Evolutionary conservation across 306 rosid species (phyloP).

Genomic region (Sphenostylis stenocarpa): DNA sequence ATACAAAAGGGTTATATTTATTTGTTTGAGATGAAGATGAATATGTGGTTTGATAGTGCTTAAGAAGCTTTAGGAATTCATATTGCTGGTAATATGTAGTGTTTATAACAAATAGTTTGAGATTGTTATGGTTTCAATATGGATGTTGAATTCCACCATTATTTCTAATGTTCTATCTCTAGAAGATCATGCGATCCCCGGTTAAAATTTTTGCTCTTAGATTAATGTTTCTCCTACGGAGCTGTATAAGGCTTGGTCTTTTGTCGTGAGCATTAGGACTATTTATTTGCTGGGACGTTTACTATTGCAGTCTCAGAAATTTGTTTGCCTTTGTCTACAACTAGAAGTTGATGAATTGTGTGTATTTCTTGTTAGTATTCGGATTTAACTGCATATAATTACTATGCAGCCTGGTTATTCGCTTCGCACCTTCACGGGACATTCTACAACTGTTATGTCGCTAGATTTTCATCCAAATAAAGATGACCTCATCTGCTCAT

Average conservation of each 20-base stretch:
- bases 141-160: constrained; percentile 11
- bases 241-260: not conserved
- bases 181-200: constrained; percentile 8
- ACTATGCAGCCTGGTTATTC: constrained; percentile 82
- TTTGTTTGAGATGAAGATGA: not conserved
- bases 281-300: not conserved
- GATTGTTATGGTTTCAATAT: constrained; percentile 4
- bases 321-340: constrained; percentile 10
- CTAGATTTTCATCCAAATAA: constrained; percentile 95
- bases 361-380: constrained; percentile 9
- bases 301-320: not conserved
- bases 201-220: not conserved
- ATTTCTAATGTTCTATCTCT: not conserved
- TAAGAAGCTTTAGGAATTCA: not conserved
- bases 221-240: not conserved
- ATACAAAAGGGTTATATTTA: not conserved
- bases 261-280: not conserved
- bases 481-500: constrained; percentile 90
- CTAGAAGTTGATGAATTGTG: not conserved
- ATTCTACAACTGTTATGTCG: constrained; percentile 76
- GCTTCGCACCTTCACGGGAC: constrained; percentile 87
- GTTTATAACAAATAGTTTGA: not conserved
- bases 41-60: not conserved
- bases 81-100: not conserved
- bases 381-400: constrained; percentile 22